Conservation (phyloP, 768 basidiomycete genomes). For the Agrocybe chaxingu region DNA sequence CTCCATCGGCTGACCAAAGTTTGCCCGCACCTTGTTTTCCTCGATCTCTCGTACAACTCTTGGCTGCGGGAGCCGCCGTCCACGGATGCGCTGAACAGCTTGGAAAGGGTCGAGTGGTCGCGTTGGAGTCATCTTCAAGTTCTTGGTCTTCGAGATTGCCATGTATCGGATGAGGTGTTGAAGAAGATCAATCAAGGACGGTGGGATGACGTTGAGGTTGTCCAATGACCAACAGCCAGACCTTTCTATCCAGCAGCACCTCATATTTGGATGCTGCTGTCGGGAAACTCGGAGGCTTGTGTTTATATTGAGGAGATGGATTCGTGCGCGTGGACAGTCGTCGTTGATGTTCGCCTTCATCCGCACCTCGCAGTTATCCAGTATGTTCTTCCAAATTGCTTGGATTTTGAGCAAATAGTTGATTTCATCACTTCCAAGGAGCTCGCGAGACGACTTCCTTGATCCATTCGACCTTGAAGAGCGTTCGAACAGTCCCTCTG, state of each 20-base stretch:
- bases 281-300: background rate
- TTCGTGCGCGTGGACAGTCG: too few relatives aligned
- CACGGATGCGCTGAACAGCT: constrained; percentile 27
- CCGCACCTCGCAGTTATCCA: too few relatives aligned
- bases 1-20: constrained; percentile 54
- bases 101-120: constrained; percentile 57
- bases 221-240: constrained; percentile 17
- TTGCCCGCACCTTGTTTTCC: constrained; percentile 58
- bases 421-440: too few relatives aligned
- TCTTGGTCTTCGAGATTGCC: constrained; percentile 56
- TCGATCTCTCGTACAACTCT: constrained; percentile 68
- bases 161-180: constrained; percentile 38
- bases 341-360: too few relatives aligned
- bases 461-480: too few relatives aligned
- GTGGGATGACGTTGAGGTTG: constrained; percentile 61
- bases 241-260: too few relatives aligned
- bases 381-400: too few relatives aligned
- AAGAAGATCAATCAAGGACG: constrained; percentile 52
- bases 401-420: too few relatives aligned
- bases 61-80: constrained; percentile 31
- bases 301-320: too few relatives aligned
- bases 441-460: too few relatives aligned
- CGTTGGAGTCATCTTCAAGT: constrained; percentile 51
- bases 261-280: too few relatives aligned
- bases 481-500: too few relatives aligned